These are phyloP conservation scores for Citrus hindsii DNA, from an alignment of 345 rosid species.

Conservation along the genomic window DNA sequence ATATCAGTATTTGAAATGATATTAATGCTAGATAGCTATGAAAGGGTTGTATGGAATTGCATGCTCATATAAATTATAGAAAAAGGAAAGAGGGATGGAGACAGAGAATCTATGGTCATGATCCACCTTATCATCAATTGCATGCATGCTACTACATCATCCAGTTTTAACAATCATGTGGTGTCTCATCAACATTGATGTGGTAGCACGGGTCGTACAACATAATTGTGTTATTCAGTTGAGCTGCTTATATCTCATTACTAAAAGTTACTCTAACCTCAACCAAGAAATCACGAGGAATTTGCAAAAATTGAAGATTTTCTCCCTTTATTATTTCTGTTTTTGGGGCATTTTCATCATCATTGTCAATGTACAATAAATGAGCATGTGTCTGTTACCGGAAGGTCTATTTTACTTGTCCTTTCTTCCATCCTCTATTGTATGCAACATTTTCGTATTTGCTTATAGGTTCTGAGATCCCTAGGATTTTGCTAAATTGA, in stretches of 20 bases:
- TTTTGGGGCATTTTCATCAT: background rate
- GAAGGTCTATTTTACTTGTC: background rate
- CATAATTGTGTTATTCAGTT: background rate
- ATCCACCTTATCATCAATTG: background rate
- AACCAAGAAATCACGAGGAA: background rate
- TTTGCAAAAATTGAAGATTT: background rate
- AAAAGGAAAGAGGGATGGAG: background rate
- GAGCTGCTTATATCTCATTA: background rate
- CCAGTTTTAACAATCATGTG: background rate
- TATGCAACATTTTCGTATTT: background rate
- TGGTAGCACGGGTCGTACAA: background rate
- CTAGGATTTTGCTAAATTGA: conserved; percentile 1
- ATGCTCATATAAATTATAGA: background rate
- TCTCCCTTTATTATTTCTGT: background rate
- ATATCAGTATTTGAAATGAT: background rate
- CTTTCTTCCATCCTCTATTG: background rate
- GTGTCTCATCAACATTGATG: background rate
- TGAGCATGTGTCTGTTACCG: background rate
- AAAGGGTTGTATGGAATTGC: background rate
- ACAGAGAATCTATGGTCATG: background rate
- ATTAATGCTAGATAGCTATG: background rate
- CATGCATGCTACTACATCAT: background rate
- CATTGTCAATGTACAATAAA: background rate
- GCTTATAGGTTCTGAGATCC: background rate
- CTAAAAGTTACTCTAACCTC: background rate